Base-by-base conservation (phyloP, 257 asterid genomes). In the Eucommia ulmoides region DNA sequence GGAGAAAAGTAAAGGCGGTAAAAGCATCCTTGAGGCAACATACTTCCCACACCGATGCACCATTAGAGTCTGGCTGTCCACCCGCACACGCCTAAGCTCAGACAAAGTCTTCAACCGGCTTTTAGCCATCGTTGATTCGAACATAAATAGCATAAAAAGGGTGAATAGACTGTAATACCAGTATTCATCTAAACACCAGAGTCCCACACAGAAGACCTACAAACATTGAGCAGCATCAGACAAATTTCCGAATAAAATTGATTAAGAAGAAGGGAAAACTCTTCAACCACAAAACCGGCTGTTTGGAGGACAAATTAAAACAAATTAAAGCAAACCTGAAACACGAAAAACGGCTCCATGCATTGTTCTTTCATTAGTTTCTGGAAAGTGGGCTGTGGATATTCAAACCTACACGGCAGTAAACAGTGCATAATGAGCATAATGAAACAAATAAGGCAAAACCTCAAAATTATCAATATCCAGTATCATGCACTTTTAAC, bases 131-230 rank as follows among this genome's bases (percentile, higher is more conserved):
- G 98, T 91, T 33, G 98, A 91, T 77, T 91, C 98, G 58, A 86
- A 91, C 98, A 91, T 80, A 58, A 91, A 85, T 76, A 91, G 76
- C 98, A 91, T 91, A 74, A 91, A 86, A 33, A 91, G 68, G 38
- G 98, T 86, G 76, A 89, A 89, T 59, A 89, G 59, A 61, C 96
- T 89, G 81, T 89, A 89, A 66, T 91, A 86, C 98, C 98, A 91
- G 59, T 62, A 91, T 59, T 83, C 96, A 65, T 91, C 98, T 77
- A 91, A 75, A 75, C 96, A 91, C 96, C 98, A 91, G 19, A 89
- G 69, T 55, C 96, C 93, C 68, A 89, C 98, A 65, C 98, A 89
- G 64, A 89, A 89, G 52, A 89, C 98, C 98, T 89, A 59, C 59
- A 77, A 54, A 66, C 41, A 60, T 49, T 20, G 51, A 49, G 64